These are phyloP conservation scores for Abrus precatorius DNA, from an alignment of 306 rosid genomes.

Conservation along the genomic window DNA sequence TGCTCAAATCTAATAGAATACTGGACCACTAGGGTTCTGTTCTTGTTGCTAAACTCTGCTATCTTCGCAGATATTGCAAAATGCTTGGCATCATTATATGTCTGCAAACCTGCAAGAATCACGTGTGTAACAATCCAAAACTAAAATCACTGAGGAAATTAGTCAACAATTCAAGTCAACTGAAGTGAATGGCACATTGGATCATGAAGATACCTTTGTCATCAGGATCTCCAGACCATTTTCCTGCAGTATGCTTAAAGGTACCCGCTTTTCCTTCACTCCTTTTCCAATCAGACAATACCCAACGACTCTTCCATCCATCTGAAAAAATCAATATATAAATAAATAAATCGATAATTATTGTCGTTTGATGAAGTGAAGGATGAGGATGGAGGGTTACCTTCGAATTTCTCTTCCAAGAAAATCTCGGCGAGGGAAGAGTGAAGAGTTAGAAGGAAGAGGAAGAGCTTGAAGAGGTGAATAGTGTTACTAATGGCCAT, in stretches of 20 bases:
- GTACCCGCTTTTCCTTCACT: conserved; percentile 86
- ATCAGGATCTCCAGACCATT: conserved; percentile 84
- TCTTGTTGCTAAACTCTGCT: conserved; percentile 77
- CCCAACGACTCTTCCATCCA: conserved; percentile 90
- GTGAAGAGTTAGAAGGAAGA: conserved; percentile 43
- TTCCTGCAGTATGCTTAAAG: conserved; percentile 78
- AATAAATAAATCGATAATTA: background rate
- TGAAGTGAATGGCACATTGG: background rate
- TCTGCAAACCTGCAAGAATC: conserved; percentile 79
- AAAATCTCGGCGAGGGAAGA: conserved; percentile 58
- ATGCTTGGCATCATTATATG: conserved; percentile 92
- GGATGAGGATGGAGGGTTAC: conserved; percentile 22
- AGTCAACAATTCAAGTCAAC: conserved; percentile 12
- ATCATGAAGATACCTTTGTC: conserved; percentile 63
- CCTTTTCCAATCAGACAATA: conserved; percentile 83
- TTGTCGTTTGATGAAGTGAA: too few relatives aligned
- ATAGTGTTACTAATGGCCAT: background rate
- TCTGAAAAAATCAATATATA: conserved; percentile 34
- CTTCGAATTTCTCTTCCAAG: conserved; percentile 74
- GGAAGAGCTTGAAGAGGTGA: conserved; percentile 5
- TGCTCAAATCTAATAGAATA: conserved; percentile 92
- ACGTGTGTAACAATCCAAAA: background rate
- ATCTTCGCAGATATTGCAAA: conserved; percentile 88
- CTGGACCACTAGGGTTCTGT: conserved; percentile 86
- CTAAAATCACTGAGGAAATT: background rate